Percentiles rank a stretch among this genome's conserved stretches.
phyloP scores from a whole-genome alignment of 1,284 basidiomycete genomes.

The Cutaneotrichosporon sp. region DNA sequence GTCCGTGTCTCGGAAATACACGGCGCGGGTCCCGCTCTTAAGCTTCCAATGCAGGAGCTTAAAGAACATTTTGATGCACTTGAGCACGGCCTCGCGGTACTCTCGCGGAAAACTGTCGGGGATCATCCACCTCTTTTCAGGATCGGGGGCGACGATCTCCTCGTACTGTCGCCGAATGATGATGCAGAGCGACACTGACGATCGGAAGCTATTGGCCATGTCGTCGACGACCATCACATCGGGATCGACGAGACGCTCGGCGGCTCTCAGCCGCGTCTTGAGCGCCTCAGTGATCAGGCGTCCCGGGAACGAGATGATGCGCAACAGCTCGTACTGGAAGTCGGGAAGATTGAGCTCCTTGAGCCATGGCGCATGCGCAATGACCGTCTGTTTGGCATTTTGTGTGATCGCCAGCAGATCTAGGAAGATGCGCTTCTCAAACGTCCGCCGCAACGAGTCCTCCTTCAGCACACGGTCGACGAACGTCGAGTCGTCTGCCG shows the following conservation, averaged over 20 bases:
- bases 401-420: slow-evolving; percentile 82
- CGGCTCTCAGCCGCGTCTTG: slow-evolving; percentile 83
- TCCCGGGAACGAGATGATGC: slow-evolving; percentile 91
- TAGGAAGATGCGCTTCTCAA: slow-evolving; percentile 86
- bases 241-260: slow-evolving; percentile 80
- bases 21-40: slow-evolving; percentile 83
- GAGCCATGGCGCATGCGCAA: slow-evolving; percentile 56
- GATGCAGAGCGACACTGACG: slow-evolving; percentile 88
- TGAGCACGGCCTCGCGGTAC: slow-evolving; percentile 84
- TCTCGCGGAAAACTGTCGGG: slow-evolving; percentile 80
- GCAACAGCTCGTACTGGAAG: slow-evolving; percentile 87
- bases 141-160: slow-evolving; percentile 78
- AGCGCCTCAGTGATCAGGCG: slow-evolving; percentile 88
- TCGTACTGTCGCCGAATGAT: slow-evolving; percentile 92
- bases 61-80: slow-evolving; percentile 88
- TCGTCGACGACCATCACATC: slow-evolving; percentile 88
- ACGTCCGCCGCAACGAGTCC: slow-evolving; percentile 86
- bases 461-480: slow-evolving; percentile 94
- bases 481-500: slow-evolving; percentile 67
- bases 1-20: slow-evolving; percentile 97
- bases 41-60: slow-evolving; percentile 91
- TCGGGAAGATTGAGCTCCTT: slow-evolving; percentile 76
- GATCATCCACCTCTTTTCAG: slow-evolving; percentile 79
- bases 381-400: slow-evolving; percentile 80
- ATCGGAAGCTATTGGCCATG: slow-evolving; percentile 87